phyloP scores from a whole-genome alignment of 345 rosid species.

The Gossypium rotundifolium region DNA sequence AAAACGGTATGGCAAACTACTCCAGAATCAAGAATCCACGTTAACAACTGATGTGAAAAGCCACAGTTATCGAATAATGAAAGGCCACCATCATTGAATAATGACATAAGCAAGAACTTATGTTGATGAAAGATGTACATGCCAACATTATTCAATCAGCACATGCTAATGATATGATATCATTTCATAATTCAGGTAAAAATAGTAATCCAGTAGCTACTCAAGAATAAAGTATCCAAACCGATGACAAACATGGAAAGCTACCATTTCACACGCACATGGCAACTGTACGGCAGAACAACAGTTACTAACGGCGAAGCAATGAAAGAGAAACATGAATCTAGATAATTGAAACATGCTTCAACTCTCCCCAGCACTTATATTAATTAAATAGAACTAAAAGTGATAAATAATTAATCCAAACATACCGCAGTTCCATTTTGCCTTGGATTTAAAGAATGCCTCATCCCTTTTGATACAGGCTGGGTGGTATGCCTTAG shows the following conservation, averaged over 20 bases:
- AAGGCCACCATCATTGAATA: no score
- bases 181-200: not conserved
- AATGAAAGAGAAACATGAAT: not conserved
- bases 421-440: constrained; percentile 91
- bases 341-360: not conserved
- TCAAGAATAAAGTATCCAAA: not conserved
- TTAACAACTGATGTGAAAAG: not conserved
- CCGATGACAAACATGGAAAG: not conserved
- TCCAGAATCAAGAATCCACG: not conserved
- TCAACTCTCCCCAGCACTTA: not conserved
- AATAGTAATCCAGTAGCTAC: not conserved
- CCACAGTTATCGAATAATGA: not conserved
- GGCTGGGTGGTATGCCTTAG: constrained; percentile 94
- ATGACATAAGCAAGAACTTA: no score
- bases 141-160: not conserved
- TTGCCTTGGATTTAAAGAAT: constrained; percentile 79
- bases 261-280: not conserved
- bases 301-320: not conserved
- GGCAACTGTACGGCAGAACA: not conserved
- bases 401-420: not conserved
- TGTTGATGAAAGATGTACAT: no score
- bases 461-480: constrained; percentile 89
- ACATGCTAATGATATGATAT: not conserved
- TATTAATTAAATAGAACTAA: not conserved
- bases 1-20: not conserved